A percentile compares a stretch with the other conserved stretches of the same genome.
These are phyloP conservation scores for Claviceps quebecensis DNA, from an alignment of 2,329 filamentous ascomycete species.

Conservation along the genomic window DNA sequence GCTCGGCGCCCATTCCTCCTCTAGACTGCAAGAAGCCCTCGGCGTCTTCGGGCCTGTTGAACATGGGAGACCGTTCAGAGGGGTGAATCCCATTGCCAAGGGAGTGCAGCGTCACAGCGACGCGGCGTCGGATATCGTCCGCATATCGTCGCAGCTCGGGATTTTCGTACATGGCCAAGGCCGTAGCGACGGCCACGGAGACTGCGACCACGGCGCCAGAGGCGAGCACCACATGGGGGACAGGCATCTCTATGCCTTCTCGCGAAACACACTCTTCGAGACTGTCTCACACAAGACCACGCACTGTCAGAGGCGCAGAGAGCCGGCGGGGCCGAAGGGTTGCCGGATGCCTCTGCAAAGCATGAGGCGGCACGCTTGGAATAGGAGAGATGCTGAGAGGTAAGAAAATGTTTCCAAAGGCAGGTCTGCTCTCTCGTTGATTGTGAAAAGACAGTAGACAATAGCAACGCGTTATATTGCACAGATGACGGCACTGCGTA, in stretches of 20 bases:
- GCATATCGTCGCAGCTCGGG: constrained; percentile 49
- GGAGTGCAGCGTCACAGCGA: constrained; percentile 45
- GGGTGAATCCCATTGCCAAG: constrained; percentile 44
- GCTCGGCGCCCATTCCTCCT: constrained; percentile 25
- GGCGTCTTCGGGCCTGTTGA: constrained; percentile 53
- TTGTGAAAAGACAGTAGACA: no score
- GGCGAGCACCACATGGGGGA: constrained; percentile 38
- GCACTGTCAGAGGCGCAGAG: no score
- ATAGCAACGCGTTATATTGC: no score
- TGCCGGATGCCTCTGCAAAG: no score
- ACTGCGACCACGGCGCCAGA: constrained; percentile 46
- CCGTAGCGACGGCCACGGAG: constrained; percentile 41
- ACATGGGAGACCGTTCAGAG: constrained; percentile 35
- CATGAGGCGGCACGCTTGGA: no score
- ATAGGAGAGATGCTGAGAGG: no score
- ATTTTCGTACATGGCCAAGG: constrained; percentile 48
- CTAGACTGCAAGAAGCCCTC: constrained; percentile 46
- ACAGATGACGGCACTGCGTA: no score
- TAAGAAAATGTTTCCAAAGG: no score
- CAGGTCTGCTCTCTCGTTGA: no score
- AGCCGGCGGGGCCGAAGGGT: no score
- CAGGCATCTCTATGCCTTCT: constrained; percentile 28
- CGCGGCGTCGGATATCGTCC: constrained; percentile 45
- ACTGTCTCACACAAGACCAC: no score
- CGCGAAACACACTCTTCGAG: no score